phyloP scores from a whole-genome alignment of 176 grass and related monocot species.

The Chloris gayana region DNA sequence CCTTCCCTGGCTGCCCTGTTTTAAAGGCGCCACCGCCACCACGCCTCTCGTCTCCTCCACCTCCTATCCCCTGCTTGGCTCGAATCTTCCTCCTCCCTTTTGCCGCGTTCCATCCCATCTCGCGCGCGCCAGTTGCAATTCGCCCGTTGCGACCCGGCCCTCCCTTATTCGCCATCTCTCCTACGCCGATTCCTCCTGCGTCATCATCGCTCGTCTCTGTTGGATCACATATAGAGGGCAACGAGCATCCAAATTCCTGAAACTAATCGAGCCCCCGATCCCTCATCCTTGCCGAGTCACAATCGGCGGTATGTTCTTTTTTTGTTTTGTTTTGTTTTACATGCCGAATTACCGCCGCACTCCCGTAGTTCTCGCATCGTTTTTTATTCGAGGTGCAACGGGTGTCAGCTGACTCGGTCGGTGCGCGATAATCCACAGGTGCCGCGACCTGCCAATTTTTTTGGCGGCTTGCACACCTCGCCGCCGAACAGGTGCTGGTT shows the following conservation, averaged over 20 bases:
- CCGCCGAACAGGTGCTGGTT: not conserved
- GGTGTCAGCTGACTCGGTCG: not conserved
- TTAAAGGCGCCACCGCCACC: constrained; percentile 21
- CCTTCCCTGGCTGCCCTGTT: not conserved
- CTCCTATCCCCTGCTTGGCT: not conserved
- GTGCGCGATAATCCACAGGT: not conserved
- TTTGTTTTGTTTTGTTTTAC: not conserved
- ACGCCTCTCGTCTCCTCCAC: not conserved
- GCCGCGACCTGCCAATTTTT: not conserved
- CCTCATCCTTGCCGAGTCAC: not conserved
- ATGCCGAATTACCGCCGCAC: not conserved
- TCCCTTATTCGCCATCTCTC: not conserved
- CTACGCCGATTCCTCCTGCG: not conserved
- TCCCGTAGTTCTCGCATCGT: not conserved
- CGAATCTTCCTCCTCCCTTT: not conserved
- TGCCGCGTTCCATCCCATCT: not conserved
- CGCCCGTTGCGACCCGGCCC: not conserved
- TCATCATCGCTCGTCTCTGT: not conserved
- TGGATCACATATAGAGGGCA: not conserved
- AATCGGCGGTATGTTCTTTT: constrained; percentile 1
- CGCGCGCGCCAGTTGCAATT: not conserved
- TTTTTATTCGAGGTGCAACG: not conserved
- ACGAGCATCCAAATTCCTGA: not conserved
- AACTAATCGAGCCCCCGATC: not conserved
- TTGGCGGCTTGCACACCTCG: constrained; percentile 4